Evolutionary conservation across 441 rosid species (phyloP).

Genomic region (Adansonia grandidieri): DNA sequence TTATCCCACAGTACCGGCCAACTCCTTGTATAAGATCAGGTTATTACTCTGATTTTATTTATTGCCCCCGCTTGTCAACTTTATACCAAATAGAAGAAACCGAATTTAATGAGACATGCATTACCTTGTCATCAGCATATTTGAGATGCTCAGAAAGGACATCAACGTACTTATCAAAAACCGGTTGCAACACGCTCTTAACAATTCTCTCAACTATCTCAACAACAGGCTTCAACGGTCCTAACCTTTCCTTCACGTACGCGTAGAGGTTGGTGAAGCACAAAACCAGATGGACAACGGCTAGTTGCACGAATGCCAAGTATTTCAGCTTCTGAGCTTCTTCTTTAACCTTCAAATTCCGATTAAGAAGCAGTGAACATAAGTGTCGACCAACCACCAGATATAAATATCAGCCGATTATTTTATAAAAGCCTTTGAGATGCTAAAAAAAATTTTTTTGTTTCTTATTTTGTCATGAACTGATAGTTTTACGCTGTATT

Average conservation of each 20-base stretch:
- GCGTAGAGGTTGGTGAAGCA: conserved; percentile 59
- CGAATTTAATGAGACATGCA: background rate
- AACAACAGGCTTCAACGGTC: conserved; percentile 81
- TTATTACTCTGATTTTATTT: background rate
- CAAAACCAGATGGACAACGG: conserved; percentile 59
- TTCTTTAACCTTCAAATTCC: conserved; percentile 37
- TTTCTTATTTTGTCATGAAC: background rate
- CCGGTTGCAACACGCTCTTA: conserved; percentile 58
- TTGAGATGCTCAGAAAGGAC: conserved; percentile 73
- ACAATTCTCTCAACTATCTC: conserved; percentile 61
- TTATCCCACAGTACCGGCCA: background rate
- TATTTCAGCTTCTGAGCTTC: conserved; percentile 38
- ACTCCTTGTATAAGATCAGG: background rate
- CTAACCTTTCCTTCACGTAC: conserved; percentile 79
- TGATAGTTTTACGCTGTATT: background rate
- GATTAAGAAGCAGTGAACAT: background rate
- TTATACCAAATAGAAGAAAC: background rate
- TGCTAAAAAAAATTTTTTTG: background rate
- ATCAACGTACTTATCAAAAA: conserved; percentile 59
- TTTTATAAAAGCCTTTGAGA: background rate
- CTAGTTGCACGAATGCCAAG: conserved; percentile 31
- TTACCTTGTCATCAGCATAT: conserved; percentile 71
- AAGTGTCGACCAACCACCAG: background rate
- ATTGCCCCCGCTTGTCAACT: background rate
- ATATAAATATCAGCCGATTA: background rate